A percentile compares a stretch with the other conserved stretches of the same genome.
phyloP scores from a whole-genome alignment of 108 stramenopile genomes.

The Schizochytrium sp. region DNA sequence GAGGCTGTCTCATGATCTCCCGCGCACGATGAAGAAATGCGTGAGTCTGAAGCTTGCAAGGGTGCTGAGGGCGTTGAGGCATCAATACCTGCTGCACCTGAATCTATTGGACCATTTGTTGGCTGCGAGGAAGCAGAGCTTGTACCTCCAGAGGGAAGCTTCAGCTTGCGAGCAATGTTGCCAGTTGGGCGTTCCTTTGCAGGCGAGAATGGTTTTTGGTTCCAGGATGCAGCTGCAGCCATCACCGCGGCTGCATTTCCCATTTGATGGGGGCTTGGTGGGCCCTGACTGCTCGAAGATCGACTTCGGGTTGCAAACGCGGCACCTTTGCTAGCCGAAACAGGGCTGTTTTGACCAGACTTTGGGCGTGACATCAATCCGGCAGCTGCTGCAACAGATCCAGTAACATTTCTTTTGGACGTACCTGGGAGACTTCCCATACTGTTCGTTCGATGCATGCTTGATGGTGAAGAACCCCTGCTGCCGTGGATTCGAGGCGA shows the following conservation, averaged over 20 bases:
- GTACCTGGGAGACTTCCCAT: not conserved
- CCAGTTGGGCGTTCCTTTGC: constrained; percentile 14
- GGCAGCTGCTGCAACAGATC: not conserved
- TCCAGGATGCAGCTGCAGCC: not conserved
- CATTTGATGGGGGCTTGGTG: not conserved
- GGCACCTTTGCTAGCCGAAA: not conserved
- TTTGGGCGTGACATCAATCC: constrained; percentile 17
- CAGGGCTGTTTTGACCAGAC: constrained; percentile 18
- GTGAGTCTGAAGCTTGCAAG: too few species aligned
- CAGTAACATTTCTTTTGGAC: not conserved
- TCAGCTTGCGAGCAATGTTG: constrained; percentile 54
- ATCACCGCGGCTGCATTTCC: not conserved
- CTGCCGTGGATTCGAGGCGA: constrained; percentile 50
- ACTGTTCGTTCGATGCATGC: constrained; percentile 47
- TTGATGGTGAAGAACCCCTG: constrained; percentile 26
- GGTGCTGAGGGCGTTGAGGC: too few species aligned
- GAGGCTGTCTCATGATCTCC: too few species aligned
- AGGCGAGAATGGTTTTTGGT: not conserved
- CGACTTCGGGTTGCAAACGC: not conserved
- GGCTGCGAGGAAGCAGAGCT: too few species aligned
- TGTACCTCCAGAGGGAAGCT: not conserved
- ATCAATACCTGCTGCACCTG: too few species aligned
- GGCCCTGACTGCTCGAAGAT: not conserved
- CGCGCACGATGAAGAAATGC: too few species aligned
- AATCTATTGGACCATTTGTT: too few species aligned